Evolutionary conservation across 306 rosid genomes (phyloP), one percentile per base, ranked within the genome.

Genomic region (Gillenia trifoliata): DNA sequence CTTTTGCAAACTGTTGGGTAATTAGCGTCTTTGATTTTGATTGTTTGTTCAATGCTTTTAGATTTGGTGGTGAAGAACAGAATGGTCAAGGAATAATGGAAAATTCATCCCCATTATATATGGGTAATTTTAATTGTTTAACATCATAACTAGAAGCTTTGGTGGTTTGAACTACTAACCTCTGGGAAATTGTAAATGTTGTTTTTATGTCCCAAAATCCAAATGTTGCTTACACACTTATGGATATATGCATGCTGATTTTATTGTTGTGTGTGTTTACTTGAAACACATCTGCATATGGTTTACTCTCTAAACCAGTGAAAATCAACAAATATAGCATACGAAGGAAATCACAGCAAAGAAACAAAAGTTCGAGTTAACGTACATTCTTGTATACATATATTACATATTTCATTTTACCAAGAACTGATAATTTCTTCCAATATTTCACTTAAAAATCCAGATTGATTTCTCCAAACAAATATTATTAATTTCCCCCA

Each of bases 31-130:
- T 30, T 29, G 36, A 34, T 49, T 77, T 72, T 55, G 70, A 81
- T 76, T 56, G 65, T 8, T 70, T 55, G 40, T 75, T 64, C n/a
- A 52, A 23, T 63, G 40, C n/a, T 75, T 80, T 80, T 77, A 75
- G 83, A 72, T 75, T 70, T 54, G 62, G n/a, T 43, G 75, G 72
- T 40, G 79, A 70, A 70, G 56, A 75, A 65, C 57, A 57, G 77
- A 62, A 64, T 49, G 73, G 45, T 45, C 80, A 13, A 41, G 47
- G 52, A 63, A 31, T 61, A 30, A 64, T 54, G 23, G 31, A 38
- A 31, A 70, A 64, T 30, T 50, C 64, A 63, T 70, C 50, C 79
- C 15, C 28, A 13, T 22, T 55, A 11, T 71, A 52, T 20, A 34
- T 15, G 33, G 64, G 80, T 64, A 75, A 80, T 17, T 75, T 70